Conservation (phyloP, 495 filamentous ascomycete genomes). For the Xylaria sp. region DNA sequence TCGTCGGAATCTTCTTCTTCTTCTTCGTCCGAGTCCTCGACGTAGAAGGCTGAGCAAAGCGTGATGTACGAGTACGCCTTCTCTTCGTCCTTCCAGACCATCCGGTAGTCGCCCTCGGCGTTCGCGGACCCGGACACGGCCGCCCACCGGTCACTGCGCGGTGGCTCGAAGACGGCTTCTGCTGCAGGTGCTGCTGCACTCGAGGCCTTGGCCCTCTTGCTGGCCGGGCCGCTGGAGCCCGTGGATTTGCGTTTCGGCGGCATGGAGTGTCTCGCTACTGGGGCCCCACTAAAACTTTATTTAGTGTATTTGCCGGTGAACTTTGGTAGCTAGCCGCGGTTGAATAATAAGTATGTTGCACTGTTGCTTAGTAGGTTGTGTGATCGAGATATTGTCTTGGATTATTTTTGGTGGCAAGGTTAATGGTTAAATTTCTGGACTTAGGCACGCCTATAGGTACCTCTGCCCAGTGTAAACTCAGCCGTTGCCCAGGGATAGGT, state of each 20-base stretch:
- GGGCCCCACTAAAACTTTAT: background rate
- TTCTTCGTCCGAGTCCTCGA: conserved; percentile 31
- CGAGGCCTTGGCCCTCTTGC: conserved; percentile 35
- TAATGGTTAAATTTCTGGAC: background rate
- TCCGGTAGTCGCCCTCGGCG: conserved; percentile 41
- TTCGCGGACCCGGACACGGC: conserved; percentile 51
- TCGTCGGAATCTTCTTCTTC: conserved; percentile 32
- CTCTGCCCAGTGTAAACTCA: no score
- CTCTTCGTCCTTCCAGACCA: conserved; percentile 33
- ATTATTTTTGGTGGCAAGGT: background rate
- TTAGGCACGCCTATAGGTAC: no score
- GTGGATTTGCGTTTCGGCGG: conserved; percentile 36
- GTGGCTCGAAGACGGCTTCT: conserved; percentile 26
- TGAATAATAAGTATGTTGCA: background rate
- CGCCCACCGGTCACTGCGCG: conserved; percentile 48
- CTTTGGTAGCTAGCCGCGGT: no score
- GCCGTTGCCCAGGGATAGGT: background rate
- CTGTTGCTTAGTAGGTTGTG: background rate
- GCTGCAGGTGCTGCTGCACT: background rate
- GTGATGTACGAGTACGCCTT: conserved; percentile 43
- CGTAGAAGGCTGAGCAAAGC: conserved; percentile 41
- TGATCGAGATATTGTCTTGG: background rate
- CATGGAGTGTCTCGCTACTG: conserved; percentile 12
- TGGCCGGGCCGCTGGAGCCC: conserved; percentile 31
- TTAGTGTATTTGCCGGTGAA: no score